Conservation (phyloP, 345 rosid genomes). For the Punica granatum region DNA sequence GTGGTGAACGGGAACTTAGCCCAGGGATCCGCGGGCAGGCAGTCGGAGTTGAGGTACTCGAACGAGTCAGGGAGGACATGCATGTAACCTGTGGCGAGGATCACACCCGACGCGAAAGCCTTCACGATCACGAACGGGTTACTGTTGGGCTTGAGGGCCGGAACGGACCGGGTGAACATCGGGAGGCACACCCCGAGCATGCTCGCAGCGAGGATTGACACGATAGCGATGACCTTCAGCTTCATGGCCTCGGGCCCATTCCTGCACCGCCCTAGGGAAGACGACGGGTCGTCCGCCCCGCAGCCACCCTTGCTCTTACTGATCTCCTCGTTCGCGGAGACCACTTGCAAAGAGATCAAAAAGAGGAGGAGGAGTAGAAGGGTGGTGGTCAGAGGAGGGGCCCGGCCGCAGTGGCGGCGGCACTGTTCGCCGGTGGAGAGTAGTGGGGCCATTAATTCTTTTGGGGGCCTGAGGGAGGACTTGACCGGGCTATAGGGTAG, state of each 20-base stretch:
- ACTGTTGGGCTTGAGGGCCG: slow-evolving; percentile 36
- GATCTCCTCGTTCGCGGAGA: slow-evolving; percentile 1
- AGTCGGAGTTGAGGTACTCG: slow-evolving; percentile 43
- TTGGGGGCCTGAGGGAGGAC: not conserved
- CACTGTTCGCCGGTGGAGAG: not conserved
- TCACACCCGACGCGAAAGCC: slow-evolving; percentile 65
- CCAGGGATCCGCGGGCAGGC: slow-evolving; percentile 37
- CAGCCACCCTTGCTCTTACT: not conserved
- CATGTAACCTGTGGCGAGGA: slow-evolving; percentile 54
- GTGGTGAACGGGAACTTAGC: slow-evolving; percentile 49
- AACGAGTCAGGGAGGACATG: slow-evolving; percentile 63
- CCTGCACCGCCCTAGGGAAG: not conserved
- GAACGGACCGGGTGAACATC: slow-evolving; percentile 26
- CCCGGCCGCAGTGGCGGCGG: not conserved
- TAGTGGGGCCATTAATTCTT: not conserved
- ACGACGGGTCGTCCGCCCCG: not conserved
- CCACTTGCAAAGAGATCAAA: not conserved
- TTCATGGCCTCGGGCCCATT: not conserved
- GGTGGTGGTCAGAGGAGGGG: not conserved
- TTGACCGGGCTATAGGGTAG: not conserved
- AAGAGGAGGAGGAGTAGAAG: not conserved
- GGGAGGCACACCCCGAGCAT: slow-evolving; percentile 49
- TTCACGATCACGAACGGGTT: slow-evolving; percentile 50
- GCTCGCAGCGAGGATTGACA: slow-evolving; percentile 48
- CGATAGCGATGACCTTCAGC: slow-evolving; percentile 22